Evolutionary conservation across 768 basidiomycete genomes (phyloP).

Genomic region (Calvatia gigantea): DNA sequence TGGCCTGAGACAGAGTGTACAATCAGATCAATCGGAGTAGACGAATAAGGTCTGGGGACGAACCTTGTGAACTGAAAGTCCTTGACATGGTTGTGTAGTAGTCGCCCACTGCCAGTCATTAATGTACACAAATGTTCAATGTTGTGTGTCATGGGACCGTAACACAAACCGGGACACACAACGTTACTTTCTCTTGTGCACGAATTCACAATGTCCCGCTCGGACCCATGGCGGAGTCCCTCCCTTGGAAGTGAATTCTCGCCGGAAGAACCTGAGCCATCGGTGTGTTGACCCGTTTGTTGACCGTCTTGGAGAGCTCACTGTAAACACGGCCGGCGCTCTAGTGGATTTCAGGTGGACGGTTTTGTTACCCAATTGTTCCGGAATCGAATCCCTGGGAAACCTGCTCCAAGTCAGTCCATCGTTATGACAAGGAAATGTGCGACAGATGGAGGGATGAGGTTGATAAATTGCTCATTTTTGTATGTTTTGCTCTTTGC

Average conservation of each 20-base stretch:
- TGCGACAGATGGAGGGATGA: slow-evolving; percentile 14
- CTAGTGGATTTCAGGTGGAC: not conserved
- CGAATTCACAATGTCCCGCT: not conserved
- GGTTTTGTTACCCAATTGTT: not conserved
- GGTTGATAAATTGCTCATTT: slow-evolving; percentile 13
- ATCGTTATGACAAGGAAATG: slow-evolving; percentile 10
- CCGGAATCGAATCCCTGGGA: slow-evolving; percentile 3
- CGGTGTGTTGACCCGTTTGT: not conserved
- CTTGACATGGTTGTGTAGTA: too few species aligned
- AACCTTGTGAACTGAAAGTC: too few species aligned
- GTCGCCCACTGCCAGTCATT: too few species aligned
- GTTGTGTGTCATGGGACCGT: too few species aligned
- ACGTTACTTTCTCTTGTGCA: too few species aligned
- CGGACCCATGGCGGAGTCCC: not conserved
- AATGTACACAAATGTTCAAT: too few species aligned
- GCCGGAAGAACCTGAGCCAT: slow-evolving; percentile 2
- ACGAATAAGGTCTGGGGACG: too few species aligned
- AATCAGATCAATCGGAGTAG: too few species aligned
- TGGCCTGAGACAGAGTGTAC: too few species aligned
- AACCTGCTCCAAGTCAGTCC: slow-evolving; percentile 3
- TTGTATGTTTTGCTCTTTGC: slow-evolving; percentile 4
- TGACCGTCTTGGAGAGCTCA: not conserved
- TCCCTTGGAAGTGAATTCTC: slow-evolving; percentile 2
- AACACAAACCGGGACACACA: too few species aligned
- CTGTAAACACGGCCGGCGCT: not conserved